These are phyloP conservation scores for Penicillium odoratum DNA, from an alignment of 495 filamentous ascomycete species.

Conservation along the genomic window DNA sequence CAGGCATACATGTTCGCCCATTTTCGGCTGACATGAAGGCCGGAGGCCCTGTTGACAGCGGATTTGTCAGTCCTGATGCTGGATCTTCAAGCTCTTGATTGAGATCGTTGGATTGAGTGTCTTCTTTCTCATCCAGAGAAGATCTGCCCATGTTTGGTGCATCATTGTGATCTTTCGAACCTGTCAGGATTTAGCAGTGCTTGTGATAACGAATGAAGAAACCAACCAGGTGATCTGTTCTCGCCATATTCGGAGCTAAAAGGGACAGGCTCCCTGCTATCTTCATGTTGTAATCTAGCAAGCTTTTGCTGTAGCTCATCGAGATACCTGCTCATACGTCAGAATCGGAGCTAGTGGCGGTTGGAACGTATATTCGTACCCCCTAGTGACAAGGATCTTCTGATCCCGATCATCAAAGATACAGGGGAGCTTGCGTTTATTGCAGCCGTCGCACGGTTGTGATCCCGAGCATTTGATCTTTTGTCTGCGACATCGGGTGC, in stretches of 20 bases:
- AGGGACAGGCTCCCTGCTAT: constrained; percentile 16
- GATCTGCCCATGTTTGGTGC: constrained; percentile 12
- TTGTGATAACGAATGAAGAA: neutral
- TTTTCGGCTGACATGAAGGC: constrained; percentile 35
- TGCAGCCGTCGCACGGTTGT: constrained; percentile 44
- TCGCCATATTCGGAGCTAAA: constrained; percentile 20
- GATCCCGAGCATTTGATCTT: constrained; percentile 48
- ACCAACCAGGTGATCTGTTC: constrained; percentile 16
- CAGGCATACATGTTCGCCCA: constrained; percentile 31
- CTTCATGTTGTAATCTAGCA: constrained; percentile 25
- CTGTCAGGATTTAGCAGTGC: constrained; percentile 15
- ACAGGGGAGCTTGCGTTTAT: constrained; percentile 42
- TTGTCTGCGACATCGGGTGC: constrained; percentile 45
- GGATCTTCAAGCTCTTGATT: constrained; percentile 22
- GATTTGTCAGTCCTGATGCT: constrained; percentile 35
- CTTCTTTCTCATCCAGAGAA: constrained; percentile 11
- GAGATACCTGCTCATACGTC: constrained; percentile 31
- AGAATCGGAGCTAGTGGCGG: neutral
- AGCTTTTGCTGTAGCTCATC: constrained; percentile 38
- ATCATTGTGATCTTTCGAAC: constrained; percentile 19
- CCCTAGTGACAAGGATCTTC: constrained; percentile 44
- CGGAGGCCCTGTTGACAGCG: constrained; percentile 37
- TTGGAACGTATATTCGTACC: constrained; percentile 20
- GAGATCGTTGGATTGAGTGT: constrained; percentile 2
- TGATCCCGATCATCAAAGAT: constrained; percentile 43